A percentile compares a stretch with the other conserved stretches of the same genome.
Evolutionary conservation across 2,329 filamentous ascomycete species (phyloP).

Genomic region (Elsinoe ampelina): DNA sequence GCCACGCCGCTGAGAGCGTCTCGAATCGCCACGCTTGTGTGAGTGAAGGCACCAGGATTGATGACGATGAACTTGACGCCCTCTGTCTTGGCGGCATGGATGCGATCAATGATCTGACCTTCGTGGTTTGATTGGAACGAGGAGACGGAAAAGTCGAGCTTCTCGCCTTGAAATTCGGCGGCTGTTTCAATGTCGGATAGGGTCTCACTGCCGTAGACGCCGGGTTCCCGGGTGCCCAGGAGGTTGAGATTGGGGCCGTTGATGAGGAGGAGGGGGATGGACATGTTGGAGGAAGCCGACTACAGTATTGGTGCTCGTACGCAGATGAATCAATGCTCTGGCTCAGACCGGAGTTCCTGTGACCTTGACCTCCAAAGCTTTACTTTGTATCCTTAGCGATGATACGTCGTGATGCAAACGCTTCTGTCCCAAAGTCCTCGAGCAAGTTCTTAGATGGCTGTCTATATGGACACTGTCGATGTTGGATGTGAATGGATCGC

Average conservation of each 20-base stretch:
- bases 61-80: constrained; percentile 59
- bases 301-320: too few species aligned
- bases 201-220: constrained; percentile 62
- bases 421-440: too few species aligned
- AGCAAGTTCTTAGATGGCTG: too few species aligned
- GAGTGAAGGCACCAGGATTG: constrained; percentile 66
- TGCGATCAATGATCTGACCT: constrained; percentile 62
- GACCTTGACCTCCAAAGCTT: too few species aligned
- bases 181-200: constrained; percentile 50
- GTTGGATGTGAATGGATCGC: not conserved
- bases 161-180: constrained; percentile 41
- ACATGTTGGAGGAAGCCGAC: not conserved
- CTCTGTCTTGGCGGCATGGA: constrained; percentile 52
- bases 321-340: too few species aligned
- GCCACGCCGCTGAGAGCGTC: constrained; percentile 61
- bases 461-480: not conserved
- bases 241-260: constrained; percentile 81
- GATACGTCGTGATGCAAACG: too few species aligned
- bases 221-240: constrained; percentile 63
- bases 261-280: constrained; percentile 55
- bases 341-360: too few species aligned
- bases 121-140: constrained; percentile 72
- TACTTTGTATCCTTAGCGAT: too few species aligned
- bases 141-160: constrained; percentile 43
- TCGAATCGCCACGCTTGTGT: constrained; percentile 66